Percentiles rank a stretch among this genome's conserved stretches.
These are phyloP conservation scores for Botrytis pseudocinerea DNA, from an alignment of 2,329 filamentous ascomycete species.

Conservation along the genomic window DNA sequence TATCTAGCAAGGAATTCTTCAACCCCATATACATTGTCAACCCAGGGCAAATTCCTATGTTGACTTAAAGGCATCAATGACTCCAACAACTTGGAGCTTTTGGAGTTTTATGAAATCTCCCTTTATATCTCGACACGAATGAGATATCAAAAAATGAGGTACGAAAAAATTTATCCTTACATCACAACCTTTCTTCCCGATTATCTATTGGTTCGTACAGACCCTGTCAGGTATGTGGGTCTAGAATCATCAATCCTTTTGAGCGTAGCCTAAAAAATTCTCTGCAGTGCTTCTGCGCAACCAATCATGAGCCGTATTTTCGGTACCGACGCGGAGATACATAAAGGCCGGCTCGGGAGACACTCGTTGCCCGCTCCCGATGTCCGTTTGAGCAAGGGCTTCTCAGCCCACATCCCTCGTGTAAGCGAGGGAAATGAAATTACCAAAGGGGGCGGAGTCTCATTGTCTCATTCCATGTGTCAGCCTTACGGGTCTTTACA, in stretches of 20 bases:
- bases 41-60: background rate
- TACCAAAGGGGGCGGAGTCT: conserved; percentile 2
- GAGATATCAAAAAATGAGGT: background rate
- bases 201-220: background rate
- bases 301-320: background rate
- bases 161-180: background rate
- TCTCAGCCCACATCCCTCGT: background rate
- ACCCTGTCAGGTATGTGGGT: background rate
- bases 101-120: background rate
- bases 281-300: background rate
- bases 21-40: background rate
- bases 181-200: background rate
- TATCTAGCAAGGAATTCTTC: background rate
- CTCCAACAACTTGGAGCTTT: background rate
- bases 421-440: background rate
- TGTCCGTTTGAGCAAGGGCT: background rate
- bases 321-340: background rate
- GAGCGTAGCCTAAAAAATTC: background rate
- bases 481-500: background rate
- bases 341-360: background rate
- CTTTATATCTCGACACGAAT: background rate
- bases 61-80: background rate
- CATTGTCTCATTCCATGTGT: background rate
- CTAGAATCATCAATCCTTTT: background rate
- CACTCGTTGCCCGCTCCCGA: background rate